phyloP scores from a whole-genome alignment of 306 rosid genomes.

The Cucurbita pepo region DNA sequence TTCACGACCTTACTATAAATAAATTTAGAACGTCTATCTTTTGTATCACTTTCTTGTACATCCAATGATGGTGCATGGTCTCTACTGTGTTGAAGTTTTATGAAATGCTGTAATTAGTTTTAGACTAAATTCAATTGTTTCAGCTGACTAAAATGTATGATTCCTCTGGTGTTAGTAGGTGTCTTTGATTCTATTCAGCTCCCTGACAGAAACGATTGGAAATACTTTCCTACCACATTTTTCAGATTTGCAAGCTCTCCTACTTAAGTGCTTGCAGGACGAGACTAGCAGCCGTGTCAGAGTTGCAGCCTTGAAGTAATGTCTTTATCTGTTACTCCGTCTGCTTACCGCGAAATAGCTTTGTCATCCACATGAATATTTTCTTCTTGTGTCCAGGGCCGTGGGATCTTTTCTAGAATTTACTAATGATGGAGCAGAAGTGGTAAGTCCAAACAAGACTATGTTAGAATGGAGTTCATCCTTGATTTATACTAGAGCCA shows the following conservation, averaged over 20 bases:
- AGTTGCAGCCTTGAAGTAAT: slow-evolving; percentile 92
- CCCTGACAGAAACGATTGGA: slow-evolving; percentile 94
- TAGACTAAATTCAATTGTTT: not conserved
- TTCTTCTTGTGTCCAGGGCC: slow-evolving; percentile 45
- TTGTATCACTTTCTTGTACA: not conserved
- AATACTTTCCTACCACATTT: slow-evolving; percentile 72
- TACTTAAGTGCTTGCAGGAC: slow-evolving; percentile 89
- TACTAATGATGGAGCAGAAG: slow-evolving; percentile 84
- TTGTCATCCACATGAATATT: slow-evolving; percentile 4
- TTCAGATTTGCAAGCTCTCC: slow-evolving; percentile 74
- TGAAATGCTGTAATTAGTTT: not conserved
- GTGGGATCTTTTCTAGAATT: slow-evolving; percentile 92
- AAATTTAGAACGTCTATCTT: not conserved
- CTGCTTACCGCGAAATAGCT: not conserved
- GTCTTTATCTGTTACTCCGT: not conserved
- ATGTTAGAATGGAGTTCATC: not conserved
- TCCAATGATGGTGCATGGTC: not conserved
- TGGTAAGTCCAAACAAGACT: slow-evolving; percentile 38
- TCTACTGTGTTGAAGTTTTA: not conserved
- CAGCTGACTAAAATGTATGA: slow-evolving; percentile 2
- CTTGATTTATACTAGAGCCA: not conserved
- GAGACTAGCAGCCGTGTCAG: slow-evolving; percentile 91
- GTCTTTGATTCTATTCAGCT: slow-evolving; percentile 92
- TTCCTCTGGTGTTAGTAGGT: slow-evolving; percentile 39
- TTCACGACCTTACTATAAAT: not conserved